A percentile compares a stretch with the other conserved stretches of the same genome.
phyloP scores from a whole-genome alignment of 139 green algal genomes.

The Deuterostichococcus epilithicus region DNA sequence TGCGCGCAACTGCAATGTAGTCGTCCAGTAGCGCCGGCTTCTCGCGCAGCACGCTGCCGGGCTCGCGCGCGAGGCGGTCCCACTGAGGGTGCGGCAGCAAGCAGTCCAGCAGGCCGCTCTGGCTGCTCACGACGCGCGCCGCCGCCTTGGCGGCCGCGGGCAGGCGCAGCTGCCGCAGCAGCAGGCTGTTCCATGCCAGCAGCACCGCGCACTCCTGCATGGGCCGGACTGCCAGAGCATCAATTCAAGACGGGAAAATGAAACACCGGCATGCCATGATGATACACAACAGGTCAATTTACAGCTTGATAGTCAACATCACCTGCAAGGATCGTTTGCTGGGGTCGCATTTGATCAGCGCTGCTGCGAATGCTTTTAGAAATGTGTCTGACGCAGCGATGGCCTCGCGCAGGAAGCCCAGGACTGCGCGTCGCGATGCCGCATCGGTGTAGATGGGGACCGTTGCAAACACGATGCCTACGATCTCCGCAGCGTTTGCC shows the following conservation, averaged over 20 bases:
- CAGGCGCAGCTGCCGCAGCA: conserved; percentile 46
- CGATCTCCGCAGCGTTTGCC: conserved; percentile 37
- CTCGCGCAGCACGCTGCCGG: not conserved
- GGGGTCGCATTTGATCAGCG: conserved; percentile 34
- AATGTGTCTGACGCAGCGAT: conserved; percentile 32
- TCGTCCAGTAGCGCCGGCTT: not conserved
- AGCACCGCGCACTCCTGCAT: conserved; percentile 39
- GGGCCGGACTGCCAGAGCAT: not conserved
- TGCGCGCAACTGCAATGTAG: not conserved
- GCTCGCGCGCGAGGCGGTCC: not conserved
- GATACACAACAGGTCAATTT: not conserved
- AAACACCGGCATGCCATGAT: not conserved
- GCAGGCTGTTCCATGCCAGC: conserved; percentile 41
- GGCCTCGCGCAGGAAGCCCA: conserved; percentile 22
- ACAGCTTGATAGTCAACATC: not conserved
- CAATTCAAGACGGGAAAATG: too few relatives aligned
- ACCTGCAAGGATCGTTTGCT: conserved; percentile 24
- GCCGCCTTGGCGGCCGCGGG: conserved; percentile 50
- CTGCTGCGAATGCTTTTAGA: conserved; percentile 47
- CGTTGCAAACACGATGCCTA: conserved; percentile 19
- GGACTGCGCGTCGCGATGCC: conserved; percentile 29
- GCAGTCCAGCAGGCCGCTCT: not conserved
- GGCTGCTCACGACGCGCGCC: not conserved
- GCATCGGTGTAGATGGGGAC: conserved; percentile 26
- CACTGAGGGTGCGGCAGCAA: not conserved